These are phyloP conservation scores for Stagonosporopsis cucurbitacearum DNA, from an alignment of 2,329 filamentous ascomycete species.

Conservation along the genomic window DNA sequence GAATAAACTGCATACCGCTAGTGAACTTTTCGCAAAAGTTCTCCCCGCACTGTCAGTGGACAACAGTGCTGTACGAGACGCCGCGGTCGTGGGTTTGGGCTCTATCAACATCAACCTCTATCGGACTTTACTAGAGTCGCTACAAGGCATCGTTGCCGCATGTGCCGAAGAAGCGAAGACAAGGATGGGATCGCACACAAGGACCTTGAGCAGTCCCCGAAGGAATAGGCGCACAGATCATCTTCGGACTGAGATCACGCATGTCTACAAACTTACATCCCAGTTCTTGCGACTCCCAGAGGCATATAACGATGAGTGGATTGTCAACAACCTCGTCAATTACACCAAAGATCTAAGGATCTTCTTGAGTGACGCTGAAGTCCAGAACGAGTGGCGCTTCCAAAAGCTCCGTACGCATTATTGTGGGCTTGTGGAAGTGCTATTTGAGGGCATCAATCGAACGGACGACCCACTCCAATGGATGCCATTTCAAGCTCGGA, in stretches of 20 bases:
- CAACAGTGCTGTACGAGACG: conserved; percentile 82
- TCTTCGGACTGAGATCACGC: conserved; percentile 90
- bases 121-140: conserved; percentile 83
- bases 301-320: conserved; percentile 86
- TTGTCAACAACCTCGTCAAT: conserved; percentile 83
- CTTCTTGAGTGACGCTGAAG: conserved; percentile 92
- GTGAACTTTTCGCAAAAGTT: conserved; percentile 87
- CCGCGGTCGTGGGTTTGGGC: conserved; percentile 88
- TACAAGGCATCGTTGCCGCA: conserved; percentile 83
- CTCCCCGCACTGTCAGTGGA: conserved; percentile 84
- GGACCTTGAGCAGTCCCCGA: conserved; percentile 77
- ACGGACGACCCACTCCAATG: conserved; percentile 85
- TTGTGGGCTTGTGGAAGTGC: conserved; percentile 88
- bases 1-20: conserved; percentile 84
- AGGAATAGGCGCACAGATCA: conserved; percentile 85
- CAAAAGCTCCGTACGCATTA: conserved; percentile 91
- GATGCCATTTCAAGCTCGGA: conserved; percentile 97
- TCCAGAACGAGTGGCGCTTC: conserved; percentile 94
- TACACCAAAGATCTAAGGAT: conserved; percentile 93
- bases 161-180: conserved; percentile 90
- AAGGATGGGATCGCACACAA: conserved; percentile 76
- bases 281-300: conserved; percentile 82
- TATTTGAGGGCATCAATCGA: conserved; percentile 89
- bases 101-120: conserved; percentile 97
- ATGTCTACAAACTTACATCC: conserved; percentile 93